These are phyloP conservation scores for Cinchona pubescens DNA, from an alignment of 257 asterid species.

Conservation along the genomic window DNA sequence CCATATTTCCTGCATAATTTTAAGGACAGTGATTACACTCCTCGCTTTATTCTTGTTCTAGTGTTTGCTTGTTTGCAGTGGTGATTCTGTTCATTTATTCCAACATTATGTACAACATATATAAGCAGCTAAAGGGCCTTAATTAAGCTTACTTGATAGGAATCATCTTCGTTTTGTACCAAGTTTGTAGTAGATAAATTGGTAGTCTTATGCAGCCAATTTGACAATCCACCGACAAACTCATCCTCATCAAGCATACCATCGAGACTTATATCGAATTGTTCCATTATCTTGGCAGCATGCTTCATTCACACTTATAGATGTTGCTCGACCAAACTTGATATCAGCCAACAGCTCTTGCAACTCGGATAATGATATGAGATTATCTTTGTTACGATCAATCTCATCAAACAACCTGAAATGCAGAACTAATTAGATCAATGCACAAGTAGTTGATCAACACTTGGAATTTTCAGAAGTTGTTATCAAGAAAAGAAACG, in stretches of 20 bases:
- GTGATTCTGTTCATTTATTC: no score
- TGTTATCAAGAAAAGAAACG: background rate
- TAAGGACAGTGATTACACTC: no score
- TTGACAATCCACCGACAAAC: conserved; percentile 39
- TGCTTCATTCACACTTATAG: conserved; percentile 32
- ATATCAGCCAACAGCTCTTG: conserved; percentile 36
- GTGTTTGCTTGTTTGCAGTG: no score
- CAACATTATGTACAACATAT: background rate
- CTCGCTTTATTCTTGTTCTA: no score
- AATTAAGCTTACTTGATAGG: conserved; percentile 37
- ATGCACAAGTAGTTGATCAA: background rate
- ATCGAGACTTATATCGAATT: conserved; percentile 44
- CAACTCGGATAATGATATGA: conserved; percentile 41
- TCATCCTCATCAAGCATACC: conserved; percentile 43
- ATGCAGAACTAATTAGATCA: background rate
- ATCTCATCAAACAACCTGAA: conserved; percentile 46
- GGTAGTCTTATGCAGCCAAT: conserved; percentile 31
- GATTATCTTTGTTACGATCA: conserved; percentile 42
- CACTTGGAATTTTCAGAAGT: background rate
- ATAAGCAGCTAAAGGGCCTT: background rate
- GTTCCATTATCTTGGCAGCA: conserved; percentile 47
- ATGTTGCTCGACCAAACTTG: conserved; percentile 36
- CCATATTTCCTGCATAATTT: conserved; percentile 63
- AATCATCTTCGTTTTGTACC: conserved; percentile 28
- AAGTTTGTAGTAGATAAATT: conserved; percentile 9